phyloP scores from a whole-genome alignment of 1,284 basidiomycete species.

The Polyporus tsugae region DNA sequence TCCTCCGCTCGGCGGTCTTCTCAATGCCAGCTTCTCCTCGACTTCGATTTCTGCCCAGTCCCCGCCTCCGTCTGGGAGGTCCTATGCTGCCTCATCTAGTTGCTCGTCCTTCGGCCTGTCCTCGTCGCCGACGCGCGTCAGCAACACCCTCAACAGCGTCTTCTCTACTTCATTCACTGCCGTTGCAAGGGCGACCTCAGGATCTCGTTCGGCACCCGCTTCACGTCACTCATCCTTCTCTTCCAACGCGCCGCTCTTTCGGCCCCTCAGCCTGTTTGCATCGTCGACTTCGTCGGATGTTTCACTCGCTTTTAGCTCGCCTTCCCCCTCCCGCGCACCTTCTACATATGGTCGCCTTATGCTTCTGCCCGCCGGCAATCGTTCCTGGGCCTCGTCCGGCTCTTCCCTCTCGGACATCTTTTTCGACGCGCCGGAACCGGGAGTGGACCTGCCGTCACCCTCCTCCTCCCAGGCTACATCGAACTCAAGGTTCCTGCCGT shows the following conservation, averaged over 20 bases:
- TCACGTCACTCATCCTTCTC: not conserved
- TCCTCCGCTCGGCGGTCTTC: not conserved
- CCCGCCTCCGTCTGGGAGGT: no score
- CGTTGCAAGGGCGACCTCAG: not conserved
- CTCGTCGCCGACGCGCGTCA: not conserved
- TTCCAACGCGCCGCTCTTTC: not conserved
- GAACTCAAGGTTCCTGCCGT: not conserved
- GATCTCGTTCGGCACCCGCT: not conserved
- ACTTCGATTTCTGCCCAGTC: not conserved
- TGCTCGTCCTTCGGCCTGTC: not conserved
- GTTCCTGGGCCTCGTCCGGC: not conserved
- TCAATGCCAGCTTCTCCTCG: not conserved
- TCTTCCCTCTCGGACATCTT: not conserved
- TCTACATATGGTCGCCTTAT: not conserved
- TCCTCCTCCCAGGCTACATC: not conserved
- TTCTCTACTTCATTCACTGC: slow-evolving; percentile 1
- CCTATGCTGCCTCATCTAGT: not conserved
- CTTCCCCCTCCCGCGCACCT: not conserved
- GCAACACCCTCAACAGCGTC: not conserved
- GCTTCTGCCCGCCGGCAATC: not conserved
- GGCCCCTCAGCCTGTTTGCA: not conserved
- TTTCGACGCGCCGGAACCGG: not conserved
- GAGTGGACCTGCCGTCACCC: not conserved
- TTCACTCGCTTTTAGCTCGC: not conserved
- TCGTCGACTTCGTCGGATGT: slow-evolving; percentile 5